Evolutionary conservation across 192 early-diverging fungal species (phyloP), one percentile per base, ranked within the genome.

Genomic region (Entophlyctis helioformis): DNA sequence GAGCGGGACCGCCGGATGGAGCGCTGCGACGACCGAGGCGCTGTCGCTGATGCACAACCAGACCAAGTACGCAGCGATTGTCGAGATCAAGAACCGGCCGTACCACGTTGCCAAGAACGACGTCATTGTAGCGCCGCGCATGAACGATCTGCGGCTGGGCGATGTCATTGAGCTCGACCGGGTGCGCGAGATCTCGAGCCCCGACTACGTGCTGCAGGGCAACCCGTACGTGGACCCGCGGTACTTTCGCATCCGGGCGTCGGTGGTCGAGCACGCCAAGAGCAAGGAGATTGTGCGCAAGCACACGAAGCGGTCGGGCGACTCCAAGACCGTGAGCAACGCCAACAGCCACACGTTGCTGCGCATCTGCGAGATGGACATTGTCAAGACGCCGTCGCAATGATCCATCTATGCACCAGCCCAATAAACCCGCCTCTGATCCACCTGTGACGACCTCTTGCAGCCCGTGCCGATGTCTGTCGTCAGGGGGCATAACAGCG

Each of bases 51-150:
- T 74, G n/a, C 59, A 53, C 8, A 26, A 36, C 38, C 51, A 63
- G 36, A 49, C 23, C 9, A 21, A 28, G 12, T 82, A 82, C 61
- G 90, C 83, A 57, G 90, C 91, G 2, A 86, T 89, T 21, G 83
- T 89, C 9, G 86, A 93, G 42, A 76, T 98, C 46, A 81, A 85
- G 40, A 76, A 75, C 44, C 77, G 85, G n/a, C 89, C 84, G 6
- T 93, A 83, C 63, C 75, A 88, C 41, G 85, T 94, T 16, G 79
- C 85, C 15, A 66, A 83, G 46, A 85, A 89, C 64, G 95, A 98
- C 57, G 67, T 91, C 40, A 76, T 98, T 32, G 66, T 91, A 11
- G 75, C 86, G 32, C 75, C 84, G 59, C 60, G 85, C 16, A 80
- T 93, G 54, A 83, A 83, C 29, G 85, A 93, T 35, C 72, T 94